A percentile compares a stretch with the other conserved stretches of the same genome.
phyloP scores from a whole-genome alignment of 2,329 filamentous ascomycete genomes.

The Coniochaeta sp. region DNA sequence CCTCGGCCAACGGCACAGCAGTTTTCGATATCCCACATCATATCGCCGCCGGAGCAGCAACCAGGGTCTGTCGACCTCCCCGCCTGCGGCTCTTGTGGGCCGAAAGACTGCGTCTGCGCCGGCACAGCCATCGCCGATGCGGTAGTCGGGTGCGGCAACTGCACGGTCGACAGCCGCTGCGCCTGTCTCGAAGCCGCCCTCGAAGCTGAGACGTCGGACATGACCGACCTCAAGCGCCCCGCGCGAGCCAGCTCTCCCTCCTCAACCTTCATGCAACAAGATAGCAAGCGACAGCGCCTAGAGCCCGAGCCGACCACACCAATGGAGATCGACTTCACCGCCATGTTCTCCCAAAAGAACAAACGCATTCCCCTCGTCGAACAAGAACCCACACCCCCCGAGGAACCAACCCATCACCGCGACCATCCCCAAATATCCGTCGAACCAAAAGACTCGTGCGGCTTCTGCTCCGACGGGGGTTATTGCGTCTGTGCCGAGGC shows the following conservation, averaged over 20 bases:
- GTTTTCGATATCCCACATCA: slow-evolving; percentile 51
- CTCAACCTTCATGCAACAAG: slow-evolving; percentile 26
- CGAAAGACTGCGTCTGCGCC: slow-evolving; percentile 51
- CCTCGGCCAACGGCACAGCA: slow-evolving; percentile 27
- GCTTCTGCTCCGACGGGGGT: slow-evolving; percentile 76
- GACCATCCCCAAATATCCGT: slow-evolving; percentile 27
- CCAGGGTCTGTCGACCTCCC: slow-evolving; percentile 25
- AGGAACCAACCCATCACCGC: no score
- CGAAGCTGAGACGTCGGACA: slow-evolving; percentile 27
- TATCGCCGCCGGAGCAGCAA: slow-evolving; percentile 41
- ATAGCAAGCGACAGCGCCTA: slow-evolving; percentile 50
- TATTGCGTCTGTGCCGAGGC: slow-evolving; percentile 74
- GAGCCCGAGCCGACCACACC: slow-evolving; percentile 32
- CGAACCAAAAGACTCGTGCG: slow-evolving; percentile 61
- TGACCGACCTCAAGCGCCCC: slow-evolving; percentile 43
- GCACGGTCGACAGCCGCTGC: slow-evolving; percentile 55
- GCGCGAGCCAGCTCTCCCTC: slow-evolving; percentile 33
- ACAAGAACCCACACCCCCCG: slow-evolving; percentile 17
- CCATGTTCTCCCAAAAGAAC: slow-evolving; percentile 49
- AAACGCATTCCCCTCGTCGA: slow-evolving; percentile 19
- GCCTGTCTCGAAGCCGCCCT: slow-evolving; percentile 59
- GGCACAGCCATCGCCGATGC: slow-evolving; percentile 51
- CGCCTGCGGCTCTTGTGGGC: slow-evolving; percentile 51
- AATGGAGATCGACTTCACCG: slow-evolving; percentile 69
- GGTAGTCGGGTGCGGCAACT: slow-evolving; percentile 57